Base-by-base conservation (phyloP, 2,329 filamentous ascomycete species). In the Phaeophleospora eucalypticola region DNA sequence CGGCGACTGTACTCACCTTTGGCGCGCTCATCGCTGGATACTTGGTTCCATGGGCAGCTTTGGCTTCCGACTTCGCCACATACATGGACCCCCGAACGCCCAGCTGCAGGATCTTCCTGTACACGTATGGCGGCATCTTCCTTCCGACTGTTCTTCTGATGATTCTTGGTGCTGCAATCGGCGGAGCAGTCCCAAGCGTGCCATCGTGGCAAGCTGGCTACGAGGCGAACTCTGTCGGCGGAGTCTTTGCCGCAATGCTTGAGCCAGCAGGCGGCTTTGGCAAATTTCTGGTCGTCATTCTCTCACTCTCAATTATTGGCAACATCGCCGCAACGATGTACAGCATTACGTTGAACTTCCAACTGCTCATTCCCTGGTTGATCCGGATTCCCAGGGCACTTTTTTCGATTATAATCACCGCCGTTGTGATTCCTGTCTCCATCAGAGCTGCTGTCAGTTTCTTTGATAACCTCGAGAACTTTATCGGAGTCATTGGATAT, bases 1-100 rank as follows among this genome's bases (percentile, higher is more conserved):
- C 77, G 0, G 58, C 69, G 39, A 67, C 68, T 20, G 39, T 61
- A 3, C 49, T 63, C 18, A 53, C 60, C 2, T 84, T 80, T 52
- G 80, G 73, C 39, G 80, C 79, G 66, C 74, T 83, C 42, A 74
- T 84, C 3, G 79, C 81, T 0, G 78, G 78, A 0, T 49, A 70
- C 14, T 77, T 83, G 70, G 73, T 85, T 2, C 80, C 82, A 0
- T 85, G 78, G 73, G 68, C 68, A 0, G 57, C 63, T 1, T 53
- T 61, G 4, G 60, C 71, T 36, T 54, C 51, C 33, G 71, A 74
- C 48, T 72, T 71, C 52, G 72, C 68, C 36, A 70, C 72, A 34
- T 72, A 73, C 51, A 70, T 71, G 46, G 67, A 68, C 0, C 61
- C 66, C 2, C 53, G 61, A 2, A 66, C 68, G 10, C 62, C 61